Conservation (phyloP, 164 flowering plant species). For the Hamamelis virginiana region DNA sequence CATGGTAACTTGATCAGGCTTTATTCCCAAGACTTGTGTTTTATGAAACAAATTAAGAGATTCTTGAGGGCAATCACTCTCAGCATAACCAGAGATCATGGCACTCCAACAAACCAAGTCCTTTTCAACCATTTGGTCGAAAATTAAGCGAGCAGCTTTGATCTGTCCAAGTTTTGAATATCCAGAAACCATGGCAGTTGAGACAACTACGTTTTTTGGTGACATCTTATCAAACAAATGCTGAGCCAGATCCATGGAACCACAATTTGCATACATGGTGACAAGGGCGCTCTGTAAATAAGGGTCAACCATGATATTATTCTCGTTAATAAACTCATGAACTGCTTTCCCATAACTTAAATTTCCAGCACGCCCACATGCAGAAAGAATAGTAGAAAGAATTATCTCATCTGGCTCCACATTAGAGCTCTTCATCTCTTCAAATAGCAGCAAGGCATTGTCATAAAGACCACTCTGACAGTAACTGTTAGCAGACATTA, state of each 20-base stretch:
- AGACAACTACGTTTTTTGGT: slow-evolving; percentile 40
- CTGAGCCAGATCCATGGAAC: slow-evolving; percentile 61
- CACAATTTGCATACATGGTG: slow-evolving; percentile 66
- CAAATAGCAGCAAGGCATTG: slow-evolving; percentile 51
- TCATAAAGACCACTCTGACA: slow-evolving; percentile 45
- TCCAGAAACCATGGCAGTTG: slow-evolving; percentile 67
- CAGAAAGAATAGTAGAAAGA: slow-evolving; percentile 55
- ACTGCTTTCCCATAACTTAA: slow-evolving; percentile 47
- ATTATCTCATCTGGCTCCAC: slow-evolving; percentile 53
- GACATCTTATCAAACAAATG: slow-evolving; percentile 41
- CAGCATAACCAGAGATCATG: slow-evolving; percentile 79
- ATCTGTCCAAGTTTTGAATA: slow-evolving; percentile 53
- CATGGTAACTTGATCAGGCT: slow-evolving; percentile 69
- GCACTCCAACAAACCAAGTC: slow-evolving; percentile 87
- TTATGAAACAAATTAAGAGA: slow-evolving; percentile 57
- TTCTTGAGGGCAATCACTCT: slow-evolving; percentile 61
- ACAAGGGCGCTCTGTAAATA: slow-evolving; percentile 58
- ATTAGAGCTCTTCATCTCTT: slow-evolving; percentile 59
- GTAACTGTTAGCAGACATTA: slow-evolving; percentile 35
- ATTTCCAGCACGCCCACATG: slow-evolving; percentile 57
- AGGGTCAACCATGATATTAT: slow-evolving; percentile 35
- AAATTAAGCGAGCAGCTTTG: slow-evolving; percentile 61
- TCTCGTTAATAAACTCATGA: slow-evolving; percentile 45
- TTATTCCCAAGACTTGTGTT: slow-evolving; percentile 43
- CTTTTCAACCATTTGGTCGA: slow-evolving; percentile 55